Evolutionary conservation across 345 rosid species (phyloP), one percentile per base, ranked within the genome.

Genomic region (Hirschfeldia incana): DNA sequence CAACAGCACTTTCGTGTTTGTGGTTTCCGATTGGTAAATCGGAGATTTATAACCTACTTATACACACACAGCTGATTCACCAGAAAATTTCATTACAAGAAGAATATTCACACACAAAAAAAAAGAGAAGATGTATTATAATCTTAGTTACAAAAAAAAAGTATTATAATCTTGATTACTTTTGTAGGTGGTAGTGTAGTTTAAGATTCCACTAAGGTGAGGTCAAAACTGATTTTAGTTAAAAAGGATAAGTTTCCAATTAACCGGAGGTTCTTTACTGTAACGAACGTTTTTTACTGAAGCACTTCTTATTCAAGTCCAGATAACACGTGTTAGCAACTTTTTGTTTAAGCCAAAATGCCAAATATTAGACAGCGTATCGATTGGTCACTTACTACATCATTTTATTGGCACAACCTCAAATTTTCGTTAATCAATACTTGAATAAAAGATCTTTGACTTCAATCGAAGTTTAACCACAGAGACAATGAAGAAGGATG

Each of bases 1-100:
- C 2, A 2, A 78, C 67, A 58, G 73, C 77, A 66, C 81, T 72
- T 67, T n/a, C 46, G 62, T 15, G 10, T 66, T 72, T 67, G 69
- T 58, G n/a, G 30, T 66, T 72, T 78, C 44, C 30, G 4, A 78
- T 78, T 78, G 63, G 73, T 78, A 53, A 65, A 11, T 65, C 1
- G 34, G 6, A 66, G 7, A n/a, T 66, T 66, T 67, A 39, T 11
- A 12, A 39, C 46, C 10, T 10, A 39, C 46, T 12, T 29, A 7
- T 65, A 65, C 53, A 4, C 26, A 65, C 57, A 16, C 44, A 71
- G 64, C 42, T 55, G 49, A 61, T 72, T 59, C 73, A 78, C 27
- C 77, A 78, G 77, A 74, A 67, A 74, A 79, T 67, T 73, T 79
- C 39, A 72, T 33, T 32, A 59, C 32, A 21, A 44, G 63, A 78